These are phyloP conservation scores for Dothidotthia symphoricarpi DNA, from an alignment of 2,329 filamentous ascomycete genomes.

Conservation along the genomic window DNA sequence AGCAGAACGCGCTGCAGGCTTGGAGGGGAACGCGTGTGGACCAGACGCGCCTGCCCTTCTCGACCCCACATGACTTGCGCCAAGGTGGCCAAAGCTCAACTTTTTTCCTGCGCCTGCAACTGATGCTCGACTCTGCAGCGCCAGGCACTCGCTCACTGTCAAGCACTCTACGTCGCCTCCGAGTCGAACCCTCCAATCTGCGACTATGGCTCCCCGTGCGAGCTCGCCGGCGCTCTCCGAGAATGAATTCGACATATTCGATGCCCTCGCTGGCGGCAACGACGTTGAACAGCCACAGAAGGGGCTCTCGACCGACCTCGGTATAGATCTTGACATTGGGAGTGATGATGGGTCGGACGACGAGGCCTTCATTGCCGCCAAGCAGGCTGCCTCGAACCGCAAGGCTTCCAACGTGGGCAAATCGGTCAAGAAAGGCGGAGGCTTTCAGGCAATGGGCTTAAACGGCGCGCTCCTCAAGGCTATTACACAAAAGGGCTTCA, in stretches of 20 bases:
- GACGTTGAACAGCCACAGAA: constrained; percentile 48
- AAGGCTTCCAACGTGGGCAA: constrained; percentile 78
- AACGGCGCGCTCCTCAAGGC: constrained; percentile 83
- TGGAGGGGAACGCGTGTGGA: constrained; percentile 13
- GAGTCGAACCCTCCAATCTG: background rate
- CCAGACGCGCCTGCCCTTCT: constrained; percentile 29
- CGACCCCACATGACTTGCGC: constrained; percentile 22
- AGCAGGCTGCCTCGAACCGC: constrained; percentile 82
- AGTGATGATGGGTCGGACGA: constrained; percentile 64
- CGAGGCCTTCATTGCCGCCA: constrained; percentile 84
- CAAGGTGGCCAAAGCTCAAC: constrained; percentile 20
- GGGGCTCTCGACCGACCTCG: constrained; percentile 36
- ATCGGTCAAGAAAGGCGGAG: constrained; percentile 89
- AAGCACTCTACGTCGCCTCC: constrained; percentile 11
- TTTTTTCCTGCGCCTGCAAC: constrained; percentile 20
- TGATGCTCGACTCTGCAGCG: too few species aligned
- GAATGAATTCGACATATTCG: constrained; percentile 86
- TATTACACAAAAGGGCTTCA: constrained; percentile 91
- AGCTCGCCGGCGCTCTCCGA: constrained; percentile 83
- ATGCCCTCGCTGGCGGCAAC: constrained; percentile 67
- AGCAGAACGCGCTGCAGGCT: constrained; percentile 8
- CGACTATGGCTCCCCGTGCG: constrained; percentile 68
- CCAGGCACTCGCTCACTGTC: constrained; percentile 5
- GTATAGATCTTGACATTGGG: constrained; percentile 42
- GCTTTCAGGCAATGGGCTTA: constrained; percentile 92